Percentiles rank a stretch among this genome's conserved stretches.
Evolutionary conservation across 352 stramenopile genomes (phyloP).

Genomic region (Pythium inflatum): DNA sequence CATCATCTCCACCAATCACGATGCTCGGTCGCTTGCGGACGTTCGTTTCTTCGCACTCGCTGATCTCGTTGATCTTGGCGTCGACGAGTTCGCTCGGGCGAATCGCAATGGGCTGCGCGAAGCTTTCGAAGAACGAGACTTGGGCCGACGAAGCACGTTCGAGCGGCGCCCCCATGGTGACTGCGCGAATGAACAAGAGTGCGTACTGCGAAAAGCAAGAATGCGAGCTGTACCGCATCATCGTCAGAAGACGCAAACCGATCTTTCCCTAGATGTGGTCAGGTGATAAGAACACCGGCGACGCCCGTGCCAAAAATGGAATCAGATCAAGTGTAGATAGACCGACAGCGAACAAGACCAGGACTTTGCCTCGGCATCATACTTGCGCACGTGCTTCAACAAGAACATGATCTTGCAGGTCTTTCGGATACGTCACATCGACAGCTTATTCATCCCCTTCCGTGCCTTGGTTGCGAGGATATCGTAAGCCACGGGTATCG

Average conservation of each 20-base stretch:
- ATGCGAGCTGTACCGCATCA: too few species aligned
- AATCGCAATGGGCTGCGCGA: constrained; percentile 34
- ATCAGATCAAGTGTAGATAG: constrained; percentile 51
- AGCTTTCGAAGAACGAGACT: constrained; percentile 41
- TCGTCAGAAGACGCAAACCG: too few species aligned
- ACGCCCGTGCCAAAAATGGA: constrained; percentile 34
- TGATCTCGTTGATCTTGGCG: neutral
- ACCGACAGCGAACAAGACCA: constrained; percentile 16
- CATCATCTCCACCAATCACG: constrained; percentile 37
- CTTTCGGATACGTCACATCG: constrained; percentile 26
- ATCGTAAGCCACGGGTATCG: neutral
- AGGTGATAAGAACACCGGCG: too few species aligned
- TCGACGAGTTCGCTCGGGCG: neutral
- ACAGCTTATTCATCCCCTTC: constrained; percentile 35
- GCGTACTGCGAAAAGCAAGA: neutral
- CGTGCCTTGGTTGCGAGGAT: neutral
- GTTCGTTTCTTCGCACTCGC: neutral
- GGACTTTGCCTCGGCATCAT: too few species aligned
- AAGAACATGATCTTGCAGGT: neutral
- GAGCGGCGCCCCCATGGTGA: constrained; percentile 5
- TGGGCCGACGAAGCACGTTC: constrained; percentile 8
- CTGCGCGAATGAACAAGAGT: too few species aligned
- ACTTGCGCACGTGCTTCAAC: too few species aligned
- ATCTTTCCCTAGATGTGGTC: too few species aligned
- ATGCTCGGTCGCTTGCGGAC: constrained; percentile 34